Conservation (phyloP, 2,329 filamentous ascomycete genomes). For the Diaporthe aspalathi region DNA sequence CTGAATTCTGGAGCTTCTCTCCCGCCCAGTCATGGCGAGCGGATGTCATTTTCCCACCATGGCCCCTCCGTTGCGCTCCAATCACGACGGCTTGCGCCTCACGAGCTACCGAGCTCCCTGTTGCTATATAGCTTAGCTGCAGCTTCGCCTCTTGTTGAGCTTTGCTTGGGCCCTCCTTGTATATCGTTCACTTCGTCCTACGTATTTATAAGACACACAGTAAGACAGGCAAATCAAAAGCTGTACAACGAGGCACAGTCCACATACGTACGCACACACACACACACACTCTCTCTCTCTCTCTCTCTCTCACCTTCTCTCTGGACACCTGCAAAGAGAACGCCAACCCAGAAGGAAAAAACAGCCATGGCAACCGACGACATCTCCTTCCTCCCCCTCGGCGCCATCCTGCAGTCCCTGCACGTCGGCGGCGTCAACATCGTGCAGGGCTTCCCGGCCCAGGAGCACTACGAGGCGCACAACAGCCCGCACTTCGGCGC, state of each 20-base stretch:
- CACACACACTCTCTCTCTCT: too few relatives aligned
- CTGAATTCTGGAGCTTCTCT: conserved; percentile 11
- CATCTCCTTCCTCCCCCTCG: conserved; percentile 77
- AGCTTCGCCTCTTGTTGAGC: neutral
- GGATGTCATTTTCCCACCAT: neutral
- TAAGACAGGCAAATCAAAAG: neutral
- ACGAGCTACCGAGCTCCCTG: neutral
- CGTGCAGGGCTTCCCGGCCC: conserved; percentile 84
- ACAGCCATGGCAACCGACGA: conserved; percentile 55
- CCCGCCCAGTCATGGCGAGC: conserved; percentile 6
- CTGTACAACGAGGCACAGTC: neutral
- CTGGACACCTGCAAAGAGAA: too few relatives aligned
- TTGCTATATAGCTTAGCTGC: neutral
- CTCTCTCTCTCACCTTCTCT: too few relatives aligned
- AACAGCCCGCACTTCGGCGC: conserved; percentile 89
- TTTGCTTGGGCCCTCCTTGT: neutral
- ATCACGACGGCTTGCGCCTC: conserved; percentile 26
- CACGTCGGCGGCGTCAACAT: conserved; percentile 84
- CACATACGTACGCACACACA: too few relatives aligned
- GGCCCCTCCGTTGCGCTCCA: conserved; percentile 33
- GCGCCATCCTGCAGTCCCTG: conserved; percentile 85
- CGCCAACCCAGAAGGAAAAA: neutral
- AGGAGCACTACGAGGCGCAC: conserved; percentile 79
- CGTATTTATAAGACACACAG: neutral
- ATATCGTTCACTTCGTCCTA: neutral